Evolutionary conservation across 768 basidiomycete genomes (phyloP), one percentile per base, ranked within the genome.

Genomic region (Psilocybe cubensis): DNA sequence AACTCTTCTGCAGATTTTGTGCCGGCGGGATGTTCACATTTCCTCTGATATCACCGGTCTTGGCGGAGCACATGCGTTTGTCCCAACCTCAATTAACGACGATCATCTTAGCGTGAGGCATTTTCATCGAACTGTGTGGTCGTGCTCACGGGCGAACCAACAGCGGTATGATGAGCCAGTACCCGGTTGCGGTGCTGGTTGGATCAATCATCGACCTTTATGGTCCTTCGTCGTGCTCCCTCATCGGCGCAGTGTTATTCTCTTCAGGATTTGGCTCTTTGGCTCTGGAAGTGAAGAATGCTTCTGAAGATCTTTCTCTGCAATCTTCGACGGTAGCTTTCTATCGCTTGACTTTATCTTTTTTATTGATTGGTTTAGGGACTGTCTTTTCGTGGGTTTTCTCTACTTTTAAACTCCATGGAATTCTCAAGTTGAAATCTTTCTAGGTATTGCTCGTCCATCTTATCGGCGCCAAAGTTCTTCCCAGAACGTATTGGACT

Each of bases 101-200:
- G 2, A 87, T 94, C 52, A 85, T 83, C 12, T 76, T 93, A 20
- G 88, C 86, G 91, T 92, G 72, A 74, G 87, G 68, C 20, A 14
- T 56, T 40, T 61, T 55, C 27, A 33, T 50, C 24, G 52, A 17
- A 31, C 46, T 54, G n/a, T 14, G 28, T 20, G 21, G 21, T 52
- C 55, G 25, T 31, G 40, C 31, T 38, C 35, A 38, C 35, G 12
- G 35, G 8, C 6, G 7, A 17, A 11, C 14, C 18, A 35, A 31
- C 50, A 93, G 92, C n/a, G 92, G 88, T 2, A 85, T 94, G 81
- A 81, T 86, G 59, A 88, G 89, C 4, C 91, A 93, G 74, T 93
- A 94, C 69, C 89, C 90, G 2, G 78, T 91, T 56, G 83, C 88
- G 18, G 84, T 85, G 1, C 14, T 91, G 1, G 84, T 87, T 40